Evolutionary conservation across 1,139 yeast genomes (phyloP).

Genomic region (Hyphopichia buzzinii): DNA sequence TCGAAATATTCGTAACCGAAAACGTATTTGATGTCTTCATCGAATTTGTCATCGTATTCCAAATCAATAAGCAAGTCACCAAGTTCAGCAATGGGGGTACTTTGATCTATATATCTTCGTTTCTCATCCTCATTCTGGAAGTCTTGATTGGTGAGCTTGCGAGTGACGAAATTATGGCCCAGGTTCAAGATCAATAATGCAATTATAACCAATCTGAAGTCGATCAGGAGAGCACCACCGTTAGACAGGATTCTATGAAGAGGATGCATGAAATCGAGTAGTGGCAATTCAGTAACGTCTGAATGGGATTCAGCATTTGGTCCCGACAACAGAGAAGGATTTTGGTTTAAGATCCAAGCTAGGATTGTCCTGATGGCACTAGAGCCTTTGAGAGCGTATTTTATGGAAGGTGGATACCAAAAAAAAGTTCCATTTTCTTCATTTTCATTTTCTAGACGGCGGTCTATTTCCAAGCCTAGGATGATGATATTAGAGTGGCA

Average conservation of each 20-base stretch:
- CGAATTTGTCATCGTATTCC: constrained; percentile 66
- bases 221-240: constrained; percentile 58
- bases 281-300: constrained; percentile 55
- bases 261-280: constrained; percentile 59
- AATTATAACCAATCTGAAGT: constrained; percentile 41
- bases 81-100: constrained; percentile 36
- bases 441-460: constrained; percentile 53
- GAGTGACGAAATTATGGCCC: constrained; percentile 21
- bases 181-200: constrained; percentile 27
- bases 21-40: constrained; percentile 70
- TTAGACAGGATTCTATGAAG: constrained; percentile 53
- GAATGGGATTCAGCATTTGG: constrained; percentile 11
- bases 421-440: constrained; percentile 20
- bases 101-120: constrained; percentile 20
- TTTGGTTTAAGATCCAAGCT: constrained; percentile 57
- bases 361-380: constrained; percentile 60
- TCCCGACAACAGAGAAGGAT: constrained; percentile 27
- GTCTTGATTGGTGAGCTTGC: constrained; percentile 9
- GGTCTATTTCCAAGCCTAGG: constrained; percentile 61
- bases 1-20: constrained; percentile 58
- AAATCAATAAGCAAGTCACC: constrained; percentile 55
- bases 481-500: constrained; percentile 56
- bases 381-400: constrained; percentile 58
- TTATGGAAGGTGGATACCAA: constrained; percentile 50
- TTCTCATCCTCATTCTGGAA: constrained; percentile 14